Base-by-base conservation (phyloP, 2,329 filamentous ascomycete genomes). In the Alternaria sp. region DNA sequence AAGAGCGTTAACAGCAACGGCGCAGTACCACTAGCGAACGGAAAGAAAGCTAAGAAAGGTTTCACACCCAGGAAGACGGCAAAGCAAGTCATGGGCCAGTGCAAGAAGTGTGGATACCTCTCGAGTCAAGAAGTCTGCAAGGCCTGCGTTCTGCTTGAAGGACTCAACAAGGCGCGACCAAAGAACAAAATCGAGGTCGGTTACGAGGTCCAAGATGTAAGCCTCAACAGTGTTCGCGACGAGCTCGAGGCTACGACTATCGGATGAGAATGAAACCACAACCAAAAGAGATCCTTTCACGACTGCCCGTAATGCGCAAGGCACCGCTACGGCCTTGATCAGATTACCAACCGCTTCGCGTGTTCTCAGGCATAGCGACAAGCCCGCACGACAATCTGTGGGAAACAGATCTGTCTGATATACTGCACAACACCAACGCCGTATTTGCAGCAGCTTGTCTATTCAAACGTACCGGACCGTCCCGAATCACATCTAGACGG, bases 91-190 rank as follows among this genome's bases (percentile, higher is more conserved):
- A 86, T 97, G 68, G 92, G 94, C 2, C 89, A 89, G 65, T 99
- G 95, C 74, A 87, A 90, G 72, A 89, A 88, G 53, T 99, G 95
- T 70, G 95, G 95, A 14, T 99, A 98, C 76, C 91, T 99, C 79
- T 97, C 95, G 2, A 97, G 94, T 70, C 95, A 99, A 78, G 87
- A 88, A 30, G 87, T 97, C 39, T 99, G 95, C 80, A 96, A 99
- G 79, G 95, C 95, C 0, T 99, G 95, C 76, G 90, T 89, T 63
- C 82, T 99, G 44, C 85, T 99, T 3, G 94, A 98, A 70, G 92
- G 91, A 0, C 79, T 99, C 48, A 99, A 99, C 76, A 97, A 95
- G 72, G 87, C 83, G 63, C 68, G 82, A 11, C 82, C 84, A 0
- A 81, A 80, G 68, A 75, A 74, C 30, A 57, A 42, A 12, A 75